Base-by-base conservation (phyloP, 2,329 filamentous ascomycete genomes). In the Phoma sp. region DNA sequence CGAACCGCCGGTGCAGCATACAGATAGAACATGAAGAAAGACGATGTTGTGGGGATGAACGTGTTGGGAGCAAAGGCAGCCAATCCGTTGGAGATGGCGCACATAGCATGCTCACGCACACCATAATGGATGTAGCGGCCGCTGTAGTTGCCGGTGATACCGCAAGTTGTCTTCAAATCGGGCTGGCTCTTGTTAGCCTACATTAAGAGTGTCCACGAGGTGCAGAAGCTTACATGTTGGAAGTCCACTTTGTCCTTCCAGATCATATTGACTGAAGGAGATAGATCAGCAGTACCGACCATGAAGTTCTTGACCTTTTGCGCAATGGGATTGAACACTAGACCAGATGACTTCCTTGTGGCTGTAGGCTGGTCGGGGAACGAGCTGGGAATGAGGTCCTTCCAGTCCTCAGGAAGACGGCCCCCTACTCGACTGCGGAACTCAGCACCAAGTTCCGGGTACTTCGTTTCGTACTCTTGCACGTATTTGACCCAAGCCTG, bases 281-380 rank as follows among this genome's bases (percentile, higher is more conserved):
- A 89, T 74, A 62, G 74, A 75, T 86, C 88, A 33, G 56, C 45
- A 6, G 54, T 64, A 81, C 90, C 78, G 84, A 96, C 92, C 78
- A 95, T 88, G 89, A 98, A 98, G 69, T 82, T 82, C 84, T 97
- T 97, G 67, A 97, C 78, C 78, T 96, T 92, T 72, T 97, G 89
- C 53, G 83, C 81, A 4, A 85, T 68, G 0, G 83, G 82, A 56
- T 85, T 85, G 59, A 78, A 79, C 1, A 81, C 77, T 4, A 83
- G 61, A 0, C 81, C 81, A 5, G 79, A 76, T 0, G 80, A 81
- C 58, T 82, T 82, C 43, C 82, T 74, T 2, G 81, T 80, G 0
- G 82, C 72, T 0, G 81, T 84, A 0, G 78, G 76, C 7, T 73
- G 69, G 2, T 75, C 77, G 0, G 82, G 78, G 57, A 84, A 78